Evolutionary conservation across 1,284 basidiomycete genomes (phyloP).

Genomic region (Xanthoconium separans): DNA sequence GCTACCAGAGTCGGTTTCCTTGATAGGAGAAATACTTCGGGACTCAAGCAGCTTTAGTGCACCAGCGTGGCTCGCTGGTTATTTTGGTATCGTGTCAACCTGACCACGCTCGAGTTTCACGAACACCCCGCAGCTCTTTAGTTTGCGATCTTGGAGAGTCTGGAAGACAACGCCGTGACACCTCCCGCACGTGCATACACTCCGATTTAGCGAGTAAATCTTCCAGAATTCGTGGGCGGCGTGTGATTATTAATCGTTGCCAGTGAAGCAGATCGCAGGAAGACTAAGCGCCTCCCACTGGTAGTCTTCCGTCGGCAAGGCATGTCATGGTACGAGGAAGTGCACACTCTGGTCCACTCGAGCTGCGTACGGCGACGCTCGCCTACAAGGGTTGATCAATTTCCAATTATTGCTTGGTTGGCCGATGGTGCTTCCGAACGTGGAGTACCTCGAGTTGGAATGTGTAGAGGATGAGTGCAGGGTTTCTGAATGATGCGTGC

Average conservation of each 20-base stretch:
- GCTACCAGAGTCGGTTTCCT: conserved; percentile 22
- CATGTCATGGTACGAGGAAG: conserved; percentile 15
- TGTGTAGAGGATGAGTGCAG: conserved; percentile 8
- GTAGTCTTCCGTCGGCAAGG: conserved; percentile 10
- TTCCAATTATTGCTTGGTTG: conserved; percentile 2
- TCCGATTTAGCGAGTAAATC: conserved; percentile 10
- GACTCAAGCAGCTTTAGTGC: conserved; percentile 13
- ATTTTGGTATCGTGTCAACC: conserved; percentile 16
- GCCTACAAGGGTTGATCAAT: conserved; percentile 18
- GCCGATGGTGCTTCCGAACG: conserved; percentile 7
- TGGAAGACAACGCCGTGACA: conserved; percentile 4
- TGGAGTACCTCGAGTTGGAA: conserved; percentile 15
- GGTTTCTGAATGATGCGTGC: conserved; percentile 5
- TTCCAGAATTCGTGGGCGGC: conserved; percentile 15
- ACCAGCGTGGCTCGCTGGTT: conserved; percentile 8
- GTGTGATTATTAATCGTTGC: conserved; percentile 16
- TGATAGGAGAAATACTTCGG: conserved; percentile 15
- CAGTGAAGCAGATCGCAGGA: background rate
- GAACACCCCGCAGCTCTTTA: conserved; percentile 14
- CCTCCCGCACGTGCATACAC: conserved; percentile 14
- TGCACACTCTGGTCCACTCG: conserved; percentile 9
- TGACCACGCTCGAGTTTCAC: conserved; percentile 18
- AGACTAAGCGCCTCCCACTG: no score
- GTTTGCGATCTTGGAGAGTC: background rate
- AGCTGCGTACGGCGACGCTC: conserved; percentile 9